phyloP scores from a whole-genome alignment of 1,284 basidiomycete species.

The Sporisorium exsertum region DNA sequence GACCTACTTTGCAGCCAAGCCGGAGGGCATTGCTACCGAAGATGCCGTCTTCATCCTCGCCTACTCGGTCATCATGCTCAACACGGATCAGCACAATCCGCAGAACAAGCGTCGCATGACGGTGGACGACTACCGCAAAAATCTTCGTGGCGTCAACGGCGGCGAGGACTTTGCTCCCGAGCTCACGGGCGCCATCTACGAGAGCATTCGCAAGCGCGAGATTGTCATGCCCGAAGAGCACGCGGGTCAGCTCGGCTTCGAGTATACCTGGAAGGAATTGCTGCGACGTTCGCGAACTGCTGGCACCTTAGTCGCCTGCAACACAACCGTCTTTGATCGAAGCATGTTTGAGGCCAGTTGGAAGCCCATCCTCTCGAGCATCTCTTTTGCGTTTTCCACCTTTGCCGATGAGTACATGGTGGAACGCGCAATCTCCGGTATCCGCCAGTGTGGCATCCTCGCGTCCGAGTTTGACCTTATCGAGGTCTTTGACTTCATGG shows the following conservation, averaged over 20 bases:
- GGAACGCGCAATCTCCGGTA: constrained; percentile 91
- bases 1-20: constrained; percentile 85
- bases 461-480: constrained; percentile 89
- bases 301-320: constrained; percentile 83
- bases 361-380: constrained; percentile 84
- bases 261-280: constrained; percentile 98
- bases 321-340: constrained; percentile 83
- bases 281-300: constrained; percentile 83
- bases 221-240: constrained; percentile 99
- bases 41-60: constrained; percentile 95
- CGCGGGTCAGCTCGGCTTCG: constrained; percentile 94
- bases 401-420: constrained; percentile 97
- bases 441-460: constrained; percentile 93
- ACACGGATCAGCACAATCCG: constrained; percentile 97
- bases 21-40: constrained; percentile 89
- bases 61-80: constrained; percentile 97
- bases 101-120: constrained; percentile 98
- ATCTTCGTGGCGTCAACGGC: constrained; percentile 92
- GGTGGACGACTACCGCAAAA: constrained; percentile 91
- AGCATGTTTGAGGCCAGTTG: constrained; percentile 93
- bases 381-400: constrained; percentile 79
- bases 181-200: constrained; percentile 89
- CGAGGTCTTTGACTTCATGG: constrained; percentile 96
- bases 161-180: constrained; percentile 84
- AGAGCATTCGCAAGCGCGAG: constrained; percentile 91